Base-by-base conservation (phyloP, 2,329 filamentous ascomycete genomes). In the Venturia nashicola region DNA sequence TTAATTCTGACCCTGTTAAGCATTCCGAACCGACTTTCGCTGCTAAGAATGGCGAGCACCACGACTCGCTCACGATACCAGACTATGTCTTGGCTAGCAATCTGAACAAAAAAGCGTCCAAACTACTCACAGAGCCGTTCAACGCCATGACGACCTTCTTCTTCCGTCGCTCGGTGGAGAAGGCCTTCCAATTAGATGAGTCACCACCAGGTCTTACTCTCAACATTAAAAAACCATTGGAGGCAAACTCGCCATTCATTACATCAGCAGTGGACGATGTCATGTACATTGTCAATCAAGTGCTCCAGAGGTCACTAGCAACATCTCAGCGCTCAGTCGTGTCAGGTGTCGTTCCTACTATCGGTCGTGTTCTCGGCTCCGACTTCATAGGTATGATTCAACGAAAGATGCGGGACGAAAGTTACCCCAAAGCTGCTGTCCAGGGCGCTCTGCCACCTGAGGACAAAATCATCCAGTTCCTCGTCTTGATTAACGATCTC, bases 331-430 rank as follows among this genome's bases (percentile, higher is more conserved):
- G 86, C 68, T 82, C 87, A 20, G 86, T 96, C 3, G 83, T 96
- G 27, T 84, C 85, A 51, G 89, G 84, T 64, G 89, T 96, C 7
- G 77, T 97, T 34, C 88, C 91, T 2, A 88, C 86, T 0, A 80
- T 97, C 5, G 85, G 88, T 20, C 85, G 91, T 42, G 87, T 99
- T 0, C 82, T 99, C 4, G 86, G 88, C 39, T 86, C 86, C 3
- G 94, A 99, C 74, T 99, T 97, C 72, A 87, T 97, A 68, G 90
- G 91, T 70, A 97, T 99, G 91, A 87, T 96, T 46, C 93, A 97
- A 74, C 87, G 93, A 65, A 96, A 96, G 76, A 97, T 99, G 94
- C 86, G 91, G 55, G 91, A 97, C 72, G 94, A 99, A 74, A 89
- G 87, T 66, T 97, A 97, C 71, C 94, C 93, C 0, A 90, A 88